These are phyloP conservation scores for Alternaria gansuensis DNA, from an alignment of 2,329 filamentous ascomycete species.

Conservation along the genomic window DNA sequence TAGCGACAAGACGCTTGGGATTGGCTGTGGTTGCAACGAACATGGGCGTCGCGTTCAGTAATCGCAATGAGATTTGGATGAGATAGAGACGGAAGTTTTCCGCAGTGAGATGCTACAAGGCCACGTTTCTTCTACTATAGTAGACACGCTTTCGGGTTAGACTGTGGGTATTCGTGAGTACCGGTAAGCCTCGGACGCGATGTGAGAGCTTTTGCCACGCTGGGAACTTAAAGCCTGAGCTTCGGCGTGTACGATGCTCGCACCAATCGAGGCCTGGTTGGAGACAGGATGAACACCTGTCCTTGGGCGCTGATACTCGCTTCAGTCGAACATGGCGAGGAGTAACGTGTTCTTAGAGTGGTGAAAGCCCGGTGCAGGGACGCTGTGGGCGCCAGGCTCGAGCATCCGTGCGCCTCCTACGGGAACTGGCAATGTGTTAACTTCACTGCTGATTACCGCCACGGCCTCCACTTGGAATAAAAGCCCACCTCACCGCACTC, in stretches of 20 bases:
- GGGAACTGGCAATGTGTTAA: constrained; percentile 18
- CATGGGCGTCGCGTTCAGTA: neutral
- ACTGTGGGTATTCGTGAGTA: neutral
- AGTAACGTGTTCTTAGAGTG: constrained; percentile 37
- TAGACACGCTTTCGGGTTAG: neutral
- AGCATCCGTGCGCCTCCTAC: constrained; percentile 5
- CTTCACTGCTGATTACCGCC: constrained; percentile 26
- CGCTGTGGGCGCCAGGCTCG: constrained; percentile 11
- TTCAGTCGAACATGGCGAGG: constrained; percentile 14
- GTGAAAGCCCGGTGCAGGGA: constrained; percentile 17
- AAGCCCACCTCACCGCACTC: constrained; percentile 28
- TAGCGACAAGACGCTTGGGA: neutral
- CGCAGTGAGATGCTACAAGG: neutral
- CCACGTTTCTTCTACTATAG: neutral
- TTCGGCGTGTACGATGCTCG: neutral
- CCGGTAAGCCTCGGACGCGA: neutral
- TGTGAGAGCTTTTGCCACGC: neutral
- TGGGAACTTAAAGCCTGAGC: neutral
- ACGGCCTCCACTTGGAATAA: constrained; percentile 34
- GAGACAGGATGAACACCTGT: constrained; percentile 38
- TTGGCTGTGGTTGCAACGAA: neutral
- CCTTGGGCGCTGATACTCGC: constrained; percentile 23
- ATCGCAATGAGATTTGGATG: neutral
- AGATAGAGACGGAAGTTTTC: constrained; percentile 1
- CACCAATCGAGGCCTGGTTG: constrained; percentile 3